Percentiles rank a stretch among this genome's conserved stretches.
Conservation (phyloP, 306 rosid species). For the Medicago ruthenica region DNA sequence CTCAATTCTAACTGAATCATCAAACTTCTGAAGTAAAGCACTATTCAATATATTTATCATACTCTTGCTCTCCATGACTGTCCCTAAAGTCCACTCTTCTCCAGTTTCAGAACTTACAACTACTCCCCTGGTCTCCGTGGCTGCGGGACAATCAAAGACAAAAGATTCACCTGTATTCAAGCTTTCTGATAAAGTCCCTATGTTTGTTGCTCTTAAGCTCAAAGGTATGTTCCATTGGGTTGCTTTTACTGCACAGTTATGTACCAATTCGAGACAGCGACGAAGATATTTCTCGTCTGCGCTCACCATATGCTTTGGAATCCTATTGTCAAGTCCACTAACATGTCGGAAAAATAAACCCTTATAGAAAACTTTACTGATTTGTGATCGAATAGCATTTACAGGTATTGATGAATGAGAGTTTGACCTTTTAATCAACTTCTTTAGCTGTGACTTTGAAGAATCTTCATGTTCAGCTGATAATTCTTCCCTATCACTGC, state of each 20-base stretch:
- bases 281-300: conserved; percentile 83
- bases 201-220: conserved; percentile 54
- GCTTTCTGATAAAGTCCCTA: conserved; percentile 54
- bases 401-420: conserved; percentile 56
- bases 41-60: conserved; percentile 80
- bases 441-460: conserved; percentile 57
- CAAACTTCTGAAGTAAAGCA: conserved; percentile 65
- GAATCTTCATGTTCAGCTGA: conserved; percentile 56
- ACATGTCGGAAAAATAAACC: conserved; percentile 55
- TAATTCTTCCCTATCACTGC: conserved; percentile 55
- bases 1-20: conserved; percentile 51
- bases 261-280: conserved; percentile 77
- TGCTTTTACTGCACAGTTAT: conserved; percentile 64
- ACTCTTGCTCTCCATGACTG: conserved; percentile 92
- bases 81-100: conserved; percentile 62
- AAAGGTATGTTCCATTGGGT: conserved; percentile 57
- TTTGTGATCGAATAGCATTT: conserved; percentile 62
- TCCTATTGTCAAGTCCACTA: conserved; percentile 61
- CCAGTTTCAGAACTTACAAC: conserved; percentile 25
- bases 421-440: conserved; percentile 61
- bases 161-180: conserved; percentile 44
- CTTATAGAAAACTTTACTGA: conserved; percentile 54
- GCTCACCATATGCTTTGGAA: conserved; percentile 82
- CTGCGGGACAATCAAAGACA: conserved; percentile 44
- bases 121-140: conserved; percentile 16